phyloP scores from a whole-genome alignment of 1,284 basidiomycete species.

The Microbotryum scabiosae region DNA sequence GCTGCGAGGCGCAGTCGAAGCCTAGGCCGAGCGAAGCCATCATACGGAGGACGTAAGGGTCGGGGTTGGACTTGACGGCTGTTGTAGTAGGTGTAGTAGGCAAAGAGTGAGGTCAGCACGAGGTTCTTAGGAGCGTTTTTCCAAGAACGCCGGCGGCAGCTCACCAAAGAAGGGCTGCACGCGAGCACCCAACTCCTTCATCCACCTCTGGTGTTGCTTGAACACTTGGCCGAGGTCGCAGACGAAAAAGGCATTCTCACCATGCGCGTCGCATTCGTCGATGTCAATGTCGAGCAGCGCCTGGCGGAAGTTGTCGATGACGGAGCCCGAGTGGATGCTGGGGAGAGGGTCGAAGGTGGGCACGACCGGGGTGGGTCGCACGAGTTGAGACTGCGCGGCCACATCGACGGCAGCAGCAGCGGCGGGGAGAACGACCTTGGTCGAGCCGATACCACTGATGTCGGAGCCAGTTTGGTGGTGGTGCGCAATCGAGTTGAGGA shows the following conservation, averaged over 20 bases:
- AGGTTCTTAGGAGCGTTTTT: too few species aligned
- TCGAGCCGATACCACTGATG: not conserved
- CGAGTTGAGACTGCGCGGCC: conserved; percentile 1
- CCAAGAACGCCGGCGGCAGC: conserved; percentile 31
- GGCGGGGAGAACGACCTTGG: not conserved
- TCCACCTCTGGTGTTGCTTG: conserved; percentile 78
- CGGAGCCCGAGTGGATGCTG: conserved; percentile 24
- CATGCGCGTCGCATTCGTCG: conserved; percentile 49
- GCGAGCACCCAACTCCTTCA: conserved; percentile 59
- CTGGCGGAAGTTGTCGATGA: conserved; percentile 26
- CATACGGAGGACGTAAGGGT: conserved; percentile 83
- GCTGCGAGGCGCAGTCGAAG: conserved; percentile 97
- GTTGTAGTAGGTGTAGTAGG: conserved; percentile 26
- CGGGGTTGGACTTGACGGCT: conserved; percentile 97
- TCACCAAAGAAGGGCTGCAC: conserved; percentile 86
- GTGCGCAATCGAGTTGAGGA: conserved; percentile 4
- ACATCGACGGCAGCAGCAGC: not conserved
- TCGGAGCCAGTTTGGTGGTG: not conserved
- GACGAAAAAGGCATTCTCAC: conserved; percentile 93
- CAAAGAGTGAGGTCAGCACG: conserved; percentile 2
- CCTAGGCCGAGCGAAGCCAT: conserved; percentile 81
- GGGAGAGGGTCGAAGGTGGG: conserved; percentile 10
- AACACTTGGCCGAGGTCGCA: conserved; percentile 87
- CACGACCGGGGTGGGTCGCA: conserved; percentile 6
- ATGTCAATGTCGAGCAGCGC: conserved; percentile 37